Conservation (phyloP, 345 rosid genomes). For the Moricandia arvensis region DNA sequence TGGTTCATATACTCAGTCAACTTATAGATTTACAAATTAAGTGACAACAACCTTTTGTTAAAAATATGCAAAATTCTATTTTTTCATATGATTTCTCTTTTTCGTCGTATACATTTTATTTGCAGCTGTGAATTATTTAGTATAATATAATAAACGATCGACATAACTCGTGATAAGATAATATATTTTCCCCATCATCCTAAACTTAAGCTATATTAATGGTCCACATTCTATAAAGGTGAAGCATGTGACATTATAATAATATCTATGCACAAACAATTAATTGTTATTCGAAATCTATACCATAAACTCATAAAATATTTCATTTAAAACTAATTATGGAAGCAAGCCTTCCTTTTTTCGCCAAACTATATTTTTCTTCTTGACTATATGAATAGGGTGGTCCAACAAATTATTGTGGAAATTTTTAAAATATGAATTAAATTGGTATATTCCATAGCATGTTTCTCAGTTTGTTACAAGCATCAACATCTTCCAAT, state of each 20-base stretch:
- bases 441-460: neutral
- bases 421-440: neutral
- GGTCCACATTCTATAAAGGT: conserved; percentile 40
- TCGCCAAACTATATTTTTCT: conserved; percentile 16
- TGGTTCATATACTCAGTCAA: too few relatives aligned
- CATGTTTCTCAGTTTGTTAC: conserved; percentile 11
- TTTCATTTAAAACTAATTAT: conserved; percentile 18
- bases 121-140: too few relatives aligned
- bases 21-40: too few relatives aligned
- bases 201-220: conserved; percentile 32
- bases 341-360: conserved; percentile 23
- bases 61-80: too few relatives aligned
- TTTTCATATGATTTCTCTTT: too few relatives aligned
- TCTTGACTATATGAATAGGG: conserved; percentile 26
- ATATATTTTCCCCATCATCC: conserved; percentile 26
- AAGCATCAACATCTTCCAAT: conserved; percentile 21
- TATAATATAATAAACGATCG: neutral
- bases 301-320: neutral
- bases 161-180: conserved; percentile 39
- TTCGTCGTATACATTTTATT: too few relatives aligned
- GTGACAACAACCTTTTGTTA: too few relatives aligned
- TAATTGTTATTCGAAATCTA: conserved; percentile 2
- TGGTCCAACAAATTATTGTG: conserved; percentile 30
- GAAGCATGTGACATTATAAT: conserved; percentile 35
- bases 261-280: conserved; percentile 19